Evolutionary conservation across 495 filamentous ascomycete genomes (phyloP), one percentile per base, ranked within the genome.

Genomic region (Thermochaetoides thermophila): DNA sequence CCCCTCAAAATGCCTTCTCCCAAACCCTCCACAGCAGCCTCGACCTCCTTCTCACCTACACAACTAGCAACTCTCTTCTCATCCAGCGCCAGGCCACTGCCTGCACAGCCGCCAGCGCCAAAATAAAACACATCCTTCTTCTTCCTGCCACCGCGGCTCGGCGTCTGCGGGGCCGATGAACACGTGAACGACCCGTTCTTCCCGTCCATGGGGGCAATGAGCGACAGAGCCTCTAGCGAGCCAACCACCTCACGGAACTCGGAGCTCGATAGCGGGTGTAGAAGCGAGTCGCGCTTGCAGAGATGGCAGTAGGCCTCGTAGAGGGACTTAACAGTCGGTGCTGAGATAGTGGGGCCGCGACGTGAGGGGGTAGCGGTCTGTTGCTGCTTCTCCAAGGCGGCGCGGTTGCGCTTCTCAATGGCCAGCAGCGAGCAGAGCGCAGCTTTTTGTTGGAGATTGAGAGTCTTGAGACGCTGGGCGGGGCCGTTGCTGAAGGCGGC

Each of bases 391-490:
- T 73, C 70, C 0, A 76, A 78, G 13, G 64, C 40, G 21, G 50
- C 52, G 29, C 64, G 50, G 35, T 68, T 77, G 9, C 63, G 59
- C 46, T 68, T 81, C 53, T 95, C 86, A 2, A 87, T 68, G 1
- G 84, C 81, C 29, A 84, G 61, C 17, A 96, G 63, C 0, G 86
- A 70, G 55, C 91, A 96, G 16, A 99, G 69, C 6, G 83, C 84
- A 3, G 86, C 89, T 55, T 94, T 99, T 61, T 96, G 91, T 45
- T 99, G 89, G 1, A 96, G 67, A 46, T 95, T 96, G 27, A 99
- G 67, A 1, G 72, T 73, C 55, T 81, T 78, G 5, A 99, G 69
- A 34, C 89, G 71, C 40, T 92, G 81, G 8, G 63, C 68, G 9
- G 84, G 74, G 21, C 83, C 84, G 44, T 92, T 82, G 43, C 81